phyloP scores from a whole-genome alignment of 257 asterid species.

The Ajuga chamaepitys region DNA sequence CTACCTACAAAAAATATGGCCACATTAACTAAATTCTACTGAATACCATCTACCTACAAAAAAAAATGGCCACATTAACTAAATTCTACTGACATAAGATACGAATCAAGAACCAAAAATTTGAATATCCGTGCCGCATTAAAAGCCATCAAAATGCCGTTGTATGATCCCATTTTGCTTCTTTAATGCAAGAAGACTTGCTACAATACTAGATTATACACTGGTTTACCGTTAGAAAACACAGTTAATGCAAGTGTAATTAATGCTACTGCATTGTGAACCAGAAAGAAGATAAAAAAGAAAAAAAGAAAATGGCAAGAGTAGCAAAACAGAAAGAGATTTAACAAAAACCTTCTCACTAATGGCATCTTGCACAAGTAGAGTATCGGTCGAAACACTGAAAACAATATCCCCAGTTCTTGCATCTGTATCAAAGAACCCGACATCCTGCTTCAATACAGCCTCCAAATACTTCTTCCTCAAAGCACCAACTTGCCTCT shows the following conservation, averaged over 20 bases:
- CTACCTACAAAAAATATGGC: neutral
- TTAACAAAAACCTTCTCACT: slow-evolving; percentile 70
- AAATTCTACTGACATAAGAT: no score
- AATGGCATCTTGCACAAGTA: slow-evolving; percentile 98
- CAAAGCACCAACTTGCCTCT: slow-evolving; percentile 82
- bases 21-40: slow-evolving; percentile 8
- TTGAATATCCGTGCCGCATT: slow-evolving; percentile 25
- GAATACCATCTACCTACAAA: neutral
- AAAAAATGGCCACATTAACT: neutral
- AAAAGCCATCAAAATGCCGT: slow-evolving; percentile 26
- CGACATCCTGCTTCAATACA: slow-evolving; percentile 93
- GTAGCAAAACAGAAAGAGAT: neutral
- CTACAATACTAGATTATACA: slow-evolving; percentile 24
- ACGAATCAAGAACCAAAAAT: no score
- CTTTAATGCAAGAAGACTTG: slow-evolving; percentile 20
- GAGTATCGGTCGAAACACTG: slow-evolving; percentile 93
- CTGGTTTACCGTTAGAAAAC: slow-evolving; percentile 16
- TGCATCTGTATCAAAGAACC: slow-evolving; percentile 98
- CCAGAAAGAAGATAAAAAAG: no score
- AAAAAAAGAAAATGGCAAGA: no score
- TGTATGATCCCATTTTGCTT: slow-evolving; percentile 13
- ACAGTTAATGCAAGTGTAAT: slow-evolving; percentile 13
- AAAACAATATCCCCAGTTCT: slow-evolving; percentile 97
- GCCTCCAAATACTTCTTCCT: slow-evolving; percentile 93
- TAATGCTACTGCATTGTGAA: no score